A percentile compares a stretch with the other conserved stretches of the same genome.
These are phyloP conservation scores for Cylindrodendrum hubeiense DNA, from an alignment of 2,329 filamentous ascomycete species.

Conservation along the genomic window DNA sequence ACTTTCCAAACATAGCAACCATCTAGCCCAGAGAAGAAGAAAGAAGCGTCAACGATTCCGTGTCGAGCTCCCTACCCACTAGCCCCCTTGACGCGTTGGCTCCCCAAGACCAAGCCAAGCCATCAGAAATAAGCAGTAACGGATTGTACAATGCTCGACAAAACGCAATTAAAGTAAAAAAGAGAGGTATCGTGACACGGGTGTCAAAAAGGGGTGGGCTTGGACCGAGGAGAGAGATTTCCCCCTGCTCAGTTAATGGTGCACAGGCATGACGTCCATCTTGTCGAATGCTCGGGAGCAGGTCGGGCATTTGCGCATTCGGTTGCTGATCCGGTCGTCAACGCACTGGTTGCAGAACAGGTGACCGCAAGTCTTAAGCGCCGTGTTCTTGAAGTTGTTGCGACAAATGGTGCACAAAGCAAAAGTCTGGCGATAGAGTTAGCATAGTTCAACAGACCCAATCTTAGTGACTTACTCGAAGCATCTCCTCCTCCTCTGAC, in stretches of 20 bases:
- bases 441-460: constrained; percentile 20
- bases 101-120: constrained; percentile 15
- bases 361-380: constrained; percentile 93
- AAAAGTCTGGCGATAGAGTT: constrained; percentile 49
- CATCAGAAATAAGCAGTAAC: constrained; percentile 28
- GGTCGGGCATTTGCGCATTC: constrained; percentile 94
- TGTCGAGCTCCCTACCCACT: constrained; percentile 31
- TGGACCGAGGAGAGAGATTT: constrained; percentile 15
- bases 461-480: constrained; percentile 73
- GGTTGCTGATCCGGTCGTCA: constrained; percentile 87
- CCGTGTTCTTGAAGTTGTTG: constrained; percentile 93
- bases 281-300: constrained; percentile 93
- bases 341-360: constrained; percentile 94
- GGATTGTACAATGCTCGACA: constrained; percentile 37
- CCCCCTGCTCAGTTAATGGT: constrained; percentile 52
- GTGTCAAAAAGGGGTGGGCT: constrained; percentile 23
- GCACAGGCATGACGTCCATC: constrained; percentile 86
- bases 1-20: constrained; percentile 44
- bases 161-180: constrained; percentile 39
- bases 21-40: constrained; percentile 45
- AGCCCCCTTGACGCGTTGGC: constrained; percentile 7
- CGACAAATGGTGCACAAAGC: constrained; percentile 90
- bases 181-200: constrained; percentile 41
- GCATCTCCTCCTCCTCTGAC: constrained; percentile 84
- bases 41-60: constrained; percentile 35